Evolutionary conservation across 2,329 filamentous ascomycete species (phyloP), one percentile per base, ranked within the genome.

Genomic region (Nemania sp.): DNA sequence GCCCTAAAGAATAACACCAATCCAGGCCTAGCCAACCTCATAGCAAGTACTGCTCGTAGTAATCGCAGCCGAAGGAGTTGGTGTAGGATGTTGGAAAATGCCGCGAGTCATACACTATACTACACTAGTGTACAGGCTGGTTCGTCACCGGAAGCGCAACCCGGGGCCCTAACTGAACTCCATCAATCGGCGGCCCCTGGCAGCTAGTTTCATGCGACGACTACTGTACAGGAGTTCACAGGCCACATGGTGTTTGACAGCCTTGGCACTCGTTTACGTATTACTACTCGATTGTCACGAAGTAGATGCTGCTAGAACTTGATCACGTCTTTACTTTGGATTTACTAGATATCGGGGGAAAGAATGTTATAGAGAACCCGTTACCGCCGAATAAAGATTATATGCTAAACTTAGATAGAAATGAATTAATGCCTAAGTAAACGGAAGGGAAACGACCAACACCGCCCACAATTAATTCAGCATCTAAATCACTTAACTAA

Each of bases 61-160:
- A 60, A 60, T 60, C 57, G 52, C 29, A 32, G 47, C 15, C n/a
- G 9, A 15, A 46, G 20, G 25, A 29, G 20, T 20, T 40, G 9
- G 37, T 25, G 34, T 39, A 18, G 29, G 50, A 54, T 45, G 34
- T 42, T 10, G 34, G 9, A 61, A 61, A 61, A 57, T 57, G 32
- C 54, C 59, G 54, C 55, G 51, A 54, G 59, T 62, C 54, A 62
- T 45, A 17, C 18, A 29, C 25, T 29, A 29, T 29, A 7, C 25
- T 29, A 29, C 4, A n/a, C n/a, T n/a, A n/a, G n/a, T n/a, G 25
- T 29, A 29, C 25, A 4, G 25, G 25, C 25, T 29, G 25, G 3
- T 29, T 47, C 29, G 10, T 18, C 45, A 49, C 54, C 59, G 59
- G 59, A 58, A 61, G 43, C 49, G 34, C 21, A 15, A 53, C 42